Evolutionary conservation across 192 early-diverging fungal genomes (phyloP).

Genomic region (Coemansia sp.): DNA sequence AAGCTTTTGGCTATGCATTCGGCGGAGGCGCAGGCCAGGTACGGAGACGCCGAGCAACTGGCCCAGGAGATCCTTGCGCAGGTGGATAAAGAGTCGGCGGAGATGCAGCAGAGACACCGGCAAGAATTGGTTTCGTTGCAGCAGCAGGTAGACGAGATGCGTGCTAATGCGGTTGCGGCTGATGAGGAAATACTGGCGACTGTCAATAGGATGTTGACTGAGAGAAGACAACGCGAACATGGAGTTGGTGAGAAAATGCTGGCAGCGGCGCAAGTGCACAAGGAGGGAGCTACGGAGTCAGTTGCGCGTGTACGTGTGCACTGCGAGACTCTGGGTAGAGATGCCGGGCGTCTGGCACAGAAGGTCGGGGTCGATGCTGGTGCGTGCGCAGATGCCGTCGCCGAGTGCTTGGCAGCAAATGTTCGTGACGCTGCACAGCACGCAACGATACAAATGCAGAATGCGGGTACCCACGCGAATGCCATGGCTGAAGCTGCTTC

Average conservation of each 20-base stretch:
- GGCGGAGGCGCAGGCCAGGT: not conserved
- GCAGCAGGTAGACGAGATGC: constrained; percentile 24
- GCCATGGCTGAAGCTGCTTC: too few species aligned
- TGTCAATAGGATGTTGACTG: constrained; percentile 11
- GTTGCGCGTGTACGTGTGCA: too few species aligned
- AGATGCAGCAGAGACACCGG: constrained; percentile 10
- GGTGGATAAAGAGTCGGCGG: constrained; percentile 5
- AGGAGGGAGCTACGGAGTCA: not conserved
- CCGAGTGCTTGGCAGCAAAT: too few species aligned
- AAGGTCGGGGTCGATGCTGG: too few species aligned
- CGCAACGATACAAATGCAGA: too few species aligned
- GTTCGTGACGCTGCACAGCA: too few species aligned
- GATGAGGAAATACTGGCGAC: constrained; percentile 20
- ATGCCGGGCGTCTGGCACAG: too few species aligned
- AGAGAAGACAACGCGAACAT: constrained; percentile 17
- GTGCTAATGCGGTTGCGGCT: not conserved
- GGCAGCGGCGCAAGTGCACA: not conserved
- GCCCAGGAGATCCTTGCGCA: constrained; percentile 9
- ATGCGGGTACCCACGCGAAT: too few species aligned
- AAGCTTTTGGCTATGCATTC: not conserved
- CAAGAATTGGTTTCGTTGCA: constrained; percentile 17
- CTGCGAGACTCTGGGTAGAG: too few species aligned
- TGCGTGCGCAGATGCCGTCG: too few species aligned
- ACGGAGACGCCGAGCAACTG: not conserved
- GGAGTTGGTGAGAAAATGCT: constrained; percentile 1